Percentiles rank a stretch among this genome's conserved stretches.
These are phyloP conservation scores for Aureobasidium sp. DNA, from an alignment of 2,329 filamentous ascomycete species.

Conservation along the genomic window DNA sequence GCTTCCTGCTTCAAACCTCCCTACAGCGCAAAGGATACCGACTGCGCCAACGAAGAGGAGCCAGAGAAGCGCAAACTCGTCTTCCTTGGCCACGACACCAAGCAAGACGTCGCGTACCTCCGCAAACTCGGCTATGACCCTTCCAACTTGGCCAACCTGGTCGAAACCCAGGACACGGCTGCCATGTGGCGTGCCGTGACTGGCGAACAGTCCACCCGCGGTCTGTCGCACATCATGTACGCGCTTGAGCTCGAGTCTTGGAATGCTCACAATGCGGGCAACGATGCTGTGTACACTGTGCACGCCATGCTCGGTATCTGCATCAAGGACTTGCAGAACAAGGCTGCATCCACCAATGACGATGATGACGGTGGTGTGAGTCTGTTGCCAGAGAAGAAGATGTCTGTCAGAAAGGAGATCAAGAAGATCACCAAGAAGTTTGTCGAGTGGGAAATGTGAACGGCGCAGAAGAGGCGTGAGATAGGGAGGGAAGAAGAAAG, in stretches of 20 bases:
- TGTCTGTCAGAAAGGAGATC: neutral
- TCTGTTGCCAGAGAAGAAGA: neutral
- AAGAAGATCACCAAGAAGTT: neutral
- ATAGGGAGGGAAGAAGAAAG: neutral
- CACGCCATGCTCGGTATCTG: conserved; percentile 63
- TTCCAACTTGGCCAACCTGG: conserved; percentile 45
- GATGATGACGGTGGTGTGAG: conserved; percentile 3
- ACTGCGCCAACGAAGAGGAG: neutral
- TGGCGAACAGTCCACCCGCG: conserved; percentile 45
- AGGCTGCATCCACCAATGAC: neutral
- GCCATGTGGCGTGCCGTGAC: conserved; percentile 60
- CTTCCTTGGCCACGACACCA: conserved; percentile 70
- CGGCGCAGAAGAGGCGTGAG: neutral
- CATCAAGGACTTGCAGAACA: conserved; percentile 34
- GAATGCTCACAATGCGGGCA: conserved; percentile 33
- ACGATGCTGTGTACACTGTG: conserved; percentile 49
- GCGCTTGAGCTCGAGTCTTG: conserved; percentile 56
- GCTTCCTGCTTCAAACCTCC: conserved; percentile 52
- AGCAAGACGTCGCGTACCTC: conserved; percentile 63
- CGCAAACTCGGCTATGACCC: conserved; percentile 57
- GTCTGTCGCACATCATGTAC: conserved; percentile 55
- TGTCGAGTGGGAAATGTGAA: conserved; percentile 8
- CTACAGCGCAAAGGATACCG: conserved; percentile 23
- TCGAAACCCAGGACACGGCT: conserved; percentile 67
- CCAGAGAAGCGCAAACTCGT: conserved; percentile 53